Evolutionary conservation across 768 basidiomycete genomes (phyloP), one percentile per base, ranked within the genome.

Genomic region (Russula earlei): DNA sequence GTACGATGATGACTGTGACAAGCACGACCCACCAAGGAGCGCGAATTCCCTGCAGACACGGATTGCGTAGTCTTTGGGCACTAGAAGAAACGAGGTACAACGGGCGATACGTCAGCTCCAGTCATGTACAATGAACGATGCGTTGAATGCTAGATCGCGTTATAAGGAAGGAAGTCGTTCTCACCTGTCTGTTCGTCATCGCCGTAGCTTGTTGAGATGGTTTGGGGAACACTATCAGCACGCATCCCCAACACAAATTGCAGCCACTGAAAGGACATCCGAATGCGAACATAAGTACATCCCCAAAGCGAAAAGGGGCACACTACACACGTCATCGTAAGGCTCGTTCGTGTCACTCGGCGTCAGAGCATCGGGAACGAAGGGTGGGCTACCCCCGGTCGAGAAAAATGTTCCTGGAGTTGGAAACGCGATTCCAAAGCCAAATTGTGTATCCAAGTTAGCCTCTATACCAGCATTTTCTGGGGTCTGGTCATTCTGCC

Each of bases 181-280:
- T 42, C 55, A 83, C 83, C 78, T 27, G 84, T 81, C 65, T 85
- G 84, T 54, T 89, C 87, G 55, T 80, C 76, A 45, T 88, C 85
- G 4, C 76, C 83, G 64, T 88, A 88, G 60, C 82, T 84, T 0
- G 83, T 87, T 0, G 84, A 84, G 38, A 89, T 85, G 5, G 79
- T 72, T 59, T 79, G 75, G 14, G 85, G 83, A 2, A 76, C 66
- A 37, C 71, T 64, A 10, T 68, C 49, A n/a, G 78, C 7, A 24
- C 20, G 43, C 29, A 46, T 75, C 12, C 59, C 62, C 0, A 79
- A 68, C n/a, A 86, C 65, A 55, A 76, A 82, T 40, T 82, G 74
- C 15, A 88, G 68, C 85, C 85, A 87, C 73, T 83, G 19, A 17
- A 10, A 38, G 4, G 31, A 29, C 24, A 44, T 22, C 11, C 14